Percentiles rank a stretch among this genome's conserved stretches.
These are phyloP conservation scores for Globisporangium heterothallicum DNA, from an alignment of 352 stramenopile genomes.

Conservation along the genomic window DNA sequence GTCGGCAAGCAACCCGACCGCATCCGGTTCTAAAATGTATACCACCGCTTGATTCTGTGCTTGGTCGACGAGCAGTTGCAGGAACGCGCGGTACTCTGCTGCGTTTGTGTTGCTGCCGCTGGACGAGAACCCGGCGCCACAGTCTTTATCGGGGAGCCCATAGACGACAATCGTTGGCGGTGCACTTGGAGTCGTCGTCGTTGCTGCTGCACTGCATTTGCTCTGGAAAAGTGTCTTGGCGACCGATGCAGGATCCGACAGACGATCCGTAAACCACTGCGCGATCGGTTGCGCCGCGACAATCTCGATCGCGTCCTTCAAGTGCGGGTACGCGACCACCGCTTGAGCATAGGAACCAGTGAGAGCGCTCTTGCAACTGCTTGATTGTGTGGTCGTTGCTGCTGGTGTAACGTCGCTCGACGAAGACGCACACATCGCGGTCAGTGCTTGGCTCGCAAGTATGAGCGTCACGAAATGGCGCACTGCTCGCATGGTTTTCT, in stretches of 20 bases:
- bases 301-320: slow-evolving; percentile 31
- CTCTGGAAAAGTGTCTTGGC: slow-evolving; percentile 21
- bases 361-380: slow-evolving; percentile 6
- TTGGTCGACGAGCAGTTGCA: slow-evolving; percentile 27
- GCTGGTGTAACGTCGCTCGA: no score
- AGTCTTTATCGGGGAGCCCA: slow-evolving; percentile 65
- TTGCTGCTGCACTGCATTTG: slow-evolving; percentile 8
- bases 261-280: slow-evolving; percentile 51
- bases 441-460: slow-evolving; percentile 5
- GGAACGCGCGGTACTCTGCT: slow-evolving; percentile 44
- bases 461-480: slow-evolving; percentile 17
- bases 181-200: not conserved
- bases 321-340: slow-evolving; percentile 21
- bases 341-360: slow-evolving; percentile 24
- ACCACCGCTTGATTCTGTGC: slow-evolving; percentile 49
- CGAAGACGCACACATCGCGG: not conserved
- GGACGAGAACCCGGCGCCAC: slow-evolving; percentile 42
- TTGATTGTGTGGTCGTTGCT: slow-evolving; percentile 6
- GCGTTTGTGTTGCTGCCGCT: slow-evolving; percentile 29
- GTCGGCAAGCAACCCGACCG: slow-evolving; percentile 44
- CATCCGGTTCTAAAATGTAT: slow-evolving; percentile 65
- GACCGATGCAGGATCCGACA: slow-evolving; percentile 15
- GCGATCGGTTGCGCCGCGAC: slow-evolving; percentile 30
- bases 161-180: slow-evolving; percentile 72
- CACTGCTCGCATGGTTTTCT: slow-evolving; percentile 15